Conservation (phyloP, 2,329 filamentous ascomycete genomes). For the Raffaelea albimanens region DNA sequence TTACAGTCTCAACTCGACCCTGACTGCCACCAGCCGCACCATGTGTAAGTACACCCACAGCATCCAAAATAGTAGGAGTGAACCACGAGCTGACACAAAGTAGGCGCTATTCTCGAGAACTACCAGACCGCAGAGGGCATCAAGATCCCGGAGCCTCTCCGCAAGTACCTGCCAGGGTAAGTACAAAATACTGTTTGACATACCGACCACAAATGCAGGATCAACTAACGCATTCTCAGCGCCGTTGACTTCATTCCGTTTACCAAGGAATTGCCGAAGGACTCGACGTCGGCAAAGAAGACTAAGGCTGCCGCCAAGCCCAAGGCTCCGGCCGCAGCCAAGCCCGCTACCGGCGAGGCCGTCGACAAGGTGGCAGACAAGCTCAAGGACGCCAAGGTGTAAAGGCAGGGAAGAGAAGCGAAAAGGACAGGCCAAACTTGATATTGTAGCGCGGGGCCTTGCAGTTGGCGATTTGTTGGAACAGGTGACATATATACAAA, state of each 20-base stretch:
- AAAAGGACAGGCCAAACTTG: too few relatives aligned
- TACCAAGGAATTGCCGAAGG: constrained; percentile 74
- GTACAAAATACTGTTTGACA: neutral
- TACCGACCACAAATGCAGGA: neutral
- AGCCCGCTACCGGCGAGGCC: constrained; percentile 9
- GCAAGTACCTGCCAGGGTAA: constrained; percentile 76
- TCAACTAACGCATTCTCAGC: constrained; percentile 3
- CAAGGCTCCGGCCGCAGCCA: constrained; percentile 13
- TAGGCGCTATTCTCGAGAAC: constrained; percentile 69
- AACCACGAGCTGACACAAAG: neutral
- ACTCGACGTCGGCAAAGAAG: constrained; percentile 26
- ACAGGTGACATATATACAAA: too few relatives aligned
- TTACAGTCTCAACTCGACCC: constrained; percentile 53
- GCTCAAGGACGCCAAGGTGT: constrained; percentile 19
- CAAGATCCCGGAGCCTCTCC: constrained; percentile 69
- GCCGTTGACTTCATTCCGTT: constrained; percentile 84
- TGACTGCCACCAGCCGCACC: constrained; percentile 39
- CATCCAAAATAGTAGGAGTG: neutral
- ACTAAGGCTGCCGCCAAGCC: constrained; percentile 14
- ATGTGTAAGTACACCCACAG: constrained; percentile 10
- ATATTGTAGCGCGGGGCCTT: too few relatives aligned
- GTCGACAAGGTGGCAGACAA: constrained; percentile 18
- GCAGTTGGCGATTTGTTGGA: neutral
- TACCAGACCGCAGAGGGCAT: constrained; percentile 87
- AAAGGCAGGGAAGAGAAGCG: too few relatives aligned